Base-by-base conservation (phyloP, 768 basidiomycete genomes). In the Pleurotus tuber-regium region DNA sequence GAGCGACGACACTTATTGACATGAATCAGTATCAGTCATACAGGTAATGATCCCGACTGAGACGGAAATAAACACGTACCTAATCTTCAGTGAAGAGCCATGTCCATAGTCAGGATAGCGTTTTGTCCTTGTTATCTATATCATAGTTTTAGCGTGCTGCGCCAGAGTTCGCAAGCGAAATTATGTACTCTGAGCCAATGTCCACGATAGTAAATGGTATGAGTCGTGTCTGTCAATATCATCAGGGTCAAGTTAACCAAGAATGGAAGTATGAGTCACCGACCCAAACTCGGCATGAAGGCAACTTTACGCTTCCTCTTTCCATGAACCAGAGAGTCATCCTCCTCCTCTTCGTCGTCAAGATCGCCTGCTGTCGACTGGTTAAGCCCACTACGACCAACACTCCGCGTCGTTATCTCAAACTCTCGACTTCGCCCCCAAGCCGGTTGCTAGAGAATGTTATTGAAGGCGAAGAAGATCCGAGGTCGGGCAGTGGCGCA, bases 391-490 rank as follows among this genome's bases (percentile, higher is more conserved):
- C 76, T 80, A 35, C 87, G 82, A 46, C 80, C 77, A 14, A 80
- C 72, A 4, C 87, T 78, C 42, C 89, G 86, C 11, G 91, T 92
- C 11, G 89, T 92, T 56, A 92, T 92, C 66, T 92, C 90, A 63
- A 92, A 92, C 66, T 92, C 91, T 39, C 91, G 78, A 66, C 89
- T 90, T 41, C 86, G 82, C 5, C 88, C 88, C 89, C 90, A 92
- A 19, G 90, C 87, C 10, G 91, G 91, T 86, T 92, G 91, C 90
- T 92, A 66, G 54, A 59, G 44, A n/a, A n/a, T n/a, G n/a, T n/a
- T n/a, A n/a, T n/a, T n/a, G n/a, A n/a, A n/a, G n/a, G n/a, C n/a
- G n/a, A n/a, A n/a, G n/a, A n/a, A n/a, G n/a, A n/a, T n/a, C n/a
- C n/a, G n/a, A n/a, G n/a, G n/a, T n/a, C 52, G 53, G 9, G 53